A percentile compares a stretch with the other conserved stretches of the same genome.
These are phyloP conservation scores for Scleroderma bovista DNA, from an alignment of 768 basidiomycete species.

Conservation along the genomic window DNA sequence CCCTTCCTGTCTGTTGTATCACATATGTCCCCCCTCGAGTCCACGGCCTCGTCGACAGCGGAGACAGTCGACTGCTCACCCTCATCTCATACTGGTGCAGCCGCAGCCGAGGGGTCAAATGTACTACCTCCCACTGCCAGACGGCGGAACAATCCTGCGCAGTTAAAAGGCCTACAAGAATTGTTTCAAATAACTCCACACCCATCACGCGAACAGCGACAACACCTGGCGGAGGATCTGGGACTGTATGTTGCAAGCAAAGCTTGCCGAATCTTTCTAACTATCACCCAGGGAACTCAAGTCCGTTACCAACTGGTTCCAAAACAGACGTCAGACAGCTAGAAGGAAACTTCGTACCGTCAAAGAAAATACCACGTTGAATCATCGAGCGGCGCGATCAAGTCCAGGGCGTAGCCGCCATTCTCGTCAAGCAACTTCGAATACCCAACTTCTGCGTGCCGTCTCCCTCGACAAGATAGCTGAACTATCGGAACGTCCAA, in stretches of 20 bases:
- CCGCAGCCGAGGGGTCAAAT: conserved; percentile 1
- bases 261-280: conserved; percentile 2
- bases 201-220: conserved; percentile 39
- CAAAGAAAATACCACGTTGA: conserved; percentile 20
- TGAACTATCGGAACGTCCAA: conserved; percentile 25
- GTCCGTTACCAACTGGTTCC: conserved; percentile 77
- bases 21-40: conserved; percentile 5
- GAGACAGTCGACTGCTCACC: not conserved
- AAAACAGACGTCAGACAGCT: conserved; percentile 65
- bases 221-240: conserved; percentile 32
- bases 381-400: not conserved
- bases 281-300: conserved; percentile 49
- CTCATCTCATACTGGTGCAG: not conserved
- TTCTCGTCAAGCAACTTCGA: conserved; percentile 2
- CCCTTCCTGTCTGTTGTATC: conserved; percentile 2
- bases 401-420: conserved; percentile 6
- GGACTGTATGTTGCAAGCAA: conserved; percentile 27
- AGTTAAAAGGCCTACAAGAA: conserved; percentile 30
- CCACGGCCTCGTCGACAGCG: conserved; percentile 2
- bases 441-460: conserved; percentile 15
- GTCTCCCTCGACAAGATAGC: conserved; percentile 29
- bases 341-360: conserved; percentile 16
- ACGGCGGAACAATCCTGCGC: conserved; percentile 28
- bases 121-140: conserved; percentile 22
- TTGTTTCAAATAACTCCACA: conserved; percentile 34